Conservation (phyloP, 2,329 filamentous ascomycete genomes). For the Fusarium metavorans region DNA sequence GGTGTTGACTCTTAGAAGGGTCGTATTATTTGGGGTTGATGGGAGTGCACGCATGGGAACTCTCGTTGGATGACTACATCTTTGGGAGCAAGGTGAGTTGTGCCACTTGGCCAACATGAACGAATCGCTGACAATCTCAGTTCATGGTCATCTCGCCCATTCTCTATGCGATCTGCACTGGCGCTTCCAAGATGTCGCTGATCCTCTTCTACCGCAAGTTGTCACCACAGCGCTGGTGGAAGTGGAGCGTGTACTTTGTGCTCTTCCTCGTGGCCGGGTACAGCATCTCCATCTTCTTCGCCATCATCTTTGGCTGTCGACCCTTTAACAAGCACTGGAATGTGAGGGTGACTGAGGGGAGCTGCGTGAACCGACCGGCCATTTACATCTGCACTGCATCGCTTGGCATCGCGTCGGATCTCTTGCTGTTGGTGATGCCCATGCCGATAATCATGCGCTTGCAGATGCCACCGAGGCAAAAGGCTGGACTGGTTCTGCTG, state of each 20-base stretch:
- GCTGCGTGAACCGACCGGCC: constrained; percentile 54
- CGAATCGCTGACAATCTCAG: constrained; percentile 19
- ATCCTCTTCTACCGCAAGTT: constrained; percentile 54
- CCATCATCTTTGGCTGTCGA: constrained; percentile 53
- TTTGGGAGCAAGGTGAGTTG: constrained; percentile 16
- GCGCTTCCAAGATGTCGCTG: constrained; percentile 53
- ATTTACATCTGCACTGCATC: constrained; percentile 51
- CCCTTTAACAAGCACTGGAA: constrained; percentile 51
- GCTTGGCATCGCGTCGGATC: constrained; percentile 61
- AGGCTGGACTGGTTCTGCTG: constrained; percentile 56
- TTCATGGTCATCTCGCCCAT: constrained; percentile 37
- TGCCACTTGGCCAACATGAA: accelerated
- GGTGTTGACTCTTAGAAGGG: constrained; percentile 3
- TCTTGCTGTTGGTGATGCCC: constrained; percentile 60
- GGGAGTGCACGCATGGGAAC: constrained; percentile 50
- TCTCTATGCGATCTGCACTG: constrained; percentile 43
- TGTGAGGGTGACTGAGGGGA: constrained; percentile 43
- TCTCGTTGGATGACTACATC: constrained; percentile 38
- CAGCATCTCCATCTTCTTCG: constrained; percentile 49
- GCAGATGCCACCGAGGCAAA: constrained; percentile 60
- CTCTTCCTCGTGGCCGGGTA: constrained; percentile 49
- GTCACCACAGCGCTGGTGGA: constrained; percentile 51
- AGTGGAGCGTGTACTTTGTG: constrained; percentile 44
- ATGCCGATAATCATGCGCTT: constrained; percentile 59
- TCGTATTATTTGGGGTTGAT: constrained; percentile 29